Evolutionary conservation across 2,329 filamentous ascomycete species (phyloP).

Genomic region (Alternaria gansuensis): DNA sequence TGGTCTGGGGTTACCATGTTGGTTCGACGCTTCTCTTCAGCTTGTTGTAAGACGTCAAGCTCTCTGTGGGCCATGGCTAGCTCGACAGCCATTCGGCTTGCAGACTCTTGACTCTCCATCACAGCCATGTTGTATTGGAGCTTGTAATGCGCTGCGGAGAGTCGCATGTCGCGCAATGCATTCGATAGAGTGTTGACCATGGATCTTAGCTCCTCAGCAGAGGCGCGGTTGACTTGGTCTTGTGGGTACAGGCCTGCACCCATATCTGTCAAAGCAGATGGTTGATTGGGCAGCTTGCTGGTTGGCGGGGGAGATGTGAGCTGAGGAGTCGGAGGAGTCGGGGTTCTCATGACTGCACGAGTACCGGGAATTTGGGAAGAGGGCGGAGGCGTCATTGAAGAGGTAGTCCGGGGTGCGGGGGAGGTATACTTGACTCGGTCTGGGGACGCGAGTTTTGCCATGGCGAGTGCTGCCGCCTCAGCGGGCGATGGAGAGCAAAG

Average conservation of each 20-base stretch:
- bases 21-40: conserved; percentile 71
- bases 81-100: conserved; percentile 88
- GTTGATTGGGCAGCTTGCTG: conserved; percentile 40
- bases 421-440: conserved; percentile 46
- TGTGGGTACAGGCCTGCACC: conserved; percentile 57
- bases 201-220: conserved; percentile 61
- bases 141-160: conserved; percentile 88
- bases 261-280: conserved; percentile 40
- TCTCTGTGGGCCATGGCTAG: conserved; percentile 90
- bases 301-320: conserved; percentile 62
- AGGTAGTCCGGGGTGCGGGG: conserved; percentile 57
- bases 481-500: conserved; percentile 33
- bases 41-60: conserved; percentile 80
- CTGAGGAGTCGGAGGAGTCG: conserved; percentile 61
- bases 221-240: conserved; percentile 63
- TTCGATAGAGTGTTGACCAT: conserved; percentile 63
- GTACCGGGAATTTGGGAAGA: conserved; percentile 64
- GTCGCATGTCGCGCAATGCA: conserved; percentile 73
- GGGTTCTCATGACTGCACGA: conserved; percentile 55
- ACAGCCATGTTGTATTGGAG: conserved; percentile 85
- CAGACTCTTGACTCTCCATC: conserved; percentile 83
- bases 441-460: conserved; percentile 36
- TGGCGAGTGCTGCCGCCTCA: conserved; percentile 27
- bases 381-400: conserved; percentile 70
- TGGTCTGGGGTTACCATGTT: conserved; percentile 64